Evolutionary conservation across 495 filamentous ascomycete genomes (phyloP).

Genomic region (Cairneyella variabilis): DNA sequence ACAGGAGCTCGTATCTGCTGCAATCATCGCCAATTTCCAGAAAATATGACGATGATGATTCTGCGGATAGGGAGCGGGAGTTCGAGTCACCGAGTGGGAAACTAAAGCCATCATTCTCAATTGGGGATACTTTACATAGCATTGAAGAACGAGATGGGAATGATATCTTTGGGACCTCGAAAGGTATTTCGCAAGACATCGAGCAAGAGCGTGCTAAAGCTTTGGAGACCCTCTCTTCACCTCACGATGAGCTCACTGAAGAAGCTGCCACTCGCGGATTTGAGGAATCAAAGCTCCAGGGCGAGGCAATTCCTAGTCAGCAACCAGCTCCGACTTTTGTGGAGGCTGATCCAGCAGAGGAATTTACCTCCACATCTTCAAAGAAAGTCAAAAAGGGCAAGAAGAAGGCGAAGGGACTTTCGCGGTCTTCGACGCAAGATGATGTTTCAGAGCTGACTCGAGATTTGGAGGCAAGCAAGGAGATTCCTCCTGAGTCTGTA

Average conservation of each 20-base stretch:
- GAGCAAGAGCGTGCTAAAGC: constrained; percentile 8
- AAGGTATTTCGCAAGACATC: neutral
- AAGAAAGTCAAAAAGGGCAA: constrained; percentile 31
- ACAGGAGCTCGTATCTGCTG: constrained; percentile 28
- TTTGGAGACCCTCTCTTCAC: constrained; percentile 10
- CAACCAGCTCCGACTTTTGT: neutral
- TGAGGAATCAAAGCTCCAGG: no score
- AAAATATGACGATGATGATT: constrained; percentile 19
- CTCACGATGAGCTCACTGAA: neutral
- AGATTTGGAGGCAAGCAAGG: no score
- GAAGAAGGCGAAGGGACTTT: constrained; percentile 28
- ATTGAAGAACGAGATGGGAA: constrained; percentile 15
- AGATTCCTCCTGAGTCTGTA: neutral
- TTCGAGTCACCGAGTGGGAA: constrained; percentile 11
- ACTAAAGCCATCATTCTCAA: neutral
- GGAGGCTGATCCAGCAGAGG: constrained; percentile 3
- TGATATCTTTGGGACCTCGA: constrained; percentile 4
- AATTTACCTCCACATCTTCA: constrained; percentile 14
- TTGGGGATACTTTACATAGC: constrained; percentile 9
- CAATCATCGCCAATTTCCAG: constrained; percentile 31
- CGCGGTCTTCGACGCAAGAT: constrained; percentile 16
- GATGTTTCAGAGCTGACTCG: no score
- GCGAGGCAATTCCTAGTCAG: no score
- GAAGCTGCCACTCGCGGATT: constrained; percentile 6
- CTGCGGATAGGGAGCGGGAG: constrained; percentile 3